Evolutionary conservation across 306 rosid genomes (phyloP), one percentile per base, ranked within the genome.

Genomic region (Mimosa pudica): DNA sequence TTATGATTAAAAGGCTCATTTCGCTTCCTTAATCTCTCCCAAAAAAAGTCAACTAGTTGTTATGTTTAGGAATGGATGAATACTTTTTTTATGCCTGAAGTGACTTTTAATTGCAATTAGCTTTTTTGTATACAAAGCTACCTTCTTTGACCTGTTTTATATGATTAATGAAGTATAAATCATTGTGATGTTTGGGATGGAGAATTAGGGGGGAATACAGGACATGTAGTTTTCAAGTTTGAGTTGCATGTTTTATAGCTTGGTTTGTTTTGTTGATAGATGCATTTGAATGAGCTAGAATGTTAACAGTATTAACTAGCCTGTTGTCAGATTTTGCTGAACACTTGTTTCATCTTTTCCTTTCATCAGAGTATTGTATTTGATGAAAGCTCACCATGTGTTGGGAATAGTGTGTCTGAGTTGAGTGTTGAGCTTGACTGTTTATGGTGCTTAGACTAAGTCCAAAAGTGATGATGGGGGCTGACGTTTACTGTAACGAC

Each of bases 161-260:
- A 14, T 51, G 68, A 8, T 38, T 78, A 32, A 33, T 57, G 71
- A 72, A 76, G 84, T 76, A 41, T 71, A 84, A 79, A 73, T 82
- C 80, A 11, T 7, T 70, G 0, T 46, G 41, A 70, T 46, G 42
- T n/a, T 8, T 16, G 62, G 61, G 32, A 49, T 6, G 44, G 47
- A 49, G 41, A 71, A 41, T 70, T 14, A 49, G 18, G n/a, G n/a
- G 76, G 33, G 60, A 76, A 82, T 49, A 35, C 70, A 51, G 63
- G 58, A 41, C 57, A 9, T 64, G 24, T 44, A 46, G 76, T 79
- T 79, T 77, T 78, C 13, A 32, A 63, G 71, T 33, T 71, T 10
- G 79, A 30, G 12, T 80, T 77, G 77, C 18, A 32, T 69, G 64
- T 77, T 70, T 62, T 67, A 32, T 49, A 5, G 63, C 30, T 73